Conservation (phyloP, 352 stramenopile species). For the Phytopythium cucurbitacearum region DNA sequence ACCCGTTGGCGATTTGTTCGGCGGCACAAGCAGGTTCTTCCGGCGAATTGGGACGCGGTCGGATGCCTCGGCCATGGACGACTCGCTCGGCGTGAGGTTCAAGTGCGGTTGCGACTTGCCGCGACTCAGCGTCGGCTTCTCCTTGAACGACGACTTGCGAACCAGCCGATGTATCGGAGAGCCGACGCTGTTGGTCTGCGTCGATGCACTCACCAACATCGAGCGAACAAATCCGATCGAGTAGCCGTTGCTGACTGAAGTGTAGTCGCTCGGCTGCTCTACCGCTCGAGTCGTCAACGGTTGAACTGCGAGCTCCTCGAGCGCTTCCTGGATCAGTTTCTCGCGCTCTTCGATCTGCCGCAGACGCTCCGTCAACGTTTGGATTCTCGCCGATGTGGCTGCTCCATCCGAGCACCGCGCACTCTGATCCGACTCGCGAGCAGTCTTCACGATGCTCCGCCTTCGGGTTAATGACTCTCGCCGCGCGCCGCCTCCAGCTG, state of each 20-base stretch:
- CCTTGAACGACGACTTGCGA: background rate
- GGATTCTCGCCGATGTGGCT: background rate
- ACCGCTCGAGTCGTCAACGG: background rate
- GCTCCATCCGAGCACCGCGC: too few species aligned
- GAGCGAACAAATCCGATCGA: too few species aligned
- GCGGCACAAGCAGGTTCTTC: too few species aligned
- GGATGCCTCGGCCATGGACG: background rate
- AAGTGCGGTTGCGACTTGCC: constrained; percentile 3
- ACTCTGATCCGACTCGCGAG: too few species aligned
- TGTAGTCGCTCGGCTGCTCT: background rate
- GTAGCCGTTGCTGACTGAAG: background rate
- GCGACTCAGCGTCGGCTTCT: background rate
- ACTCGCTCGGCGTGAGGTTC: background rate
- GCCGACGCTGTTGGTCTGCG: background rate
- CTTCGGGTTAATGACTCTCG: background rate
- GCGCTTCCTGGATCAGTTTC: constrained; percentile 9
- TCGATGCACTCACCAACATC: background rate
- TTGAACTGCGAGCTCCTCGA: constrained; percentile 9
- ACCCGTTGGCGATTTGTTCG: too few species aligned
- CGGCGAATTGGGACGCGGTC: too few species aligned
- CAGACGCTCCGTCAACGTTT: constrained; percentile 7
- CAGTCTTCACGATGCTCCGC: background rate
- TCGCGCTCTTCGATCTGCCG: constrained; percentile 17
- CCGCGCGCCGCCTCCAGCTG: background rate
- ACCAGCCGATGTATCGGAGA: background rate